Evolutionary conservation across 768 basidiomycete genomes (phyloP).

Genomic region (Suillus subalutaceus): DNA sequence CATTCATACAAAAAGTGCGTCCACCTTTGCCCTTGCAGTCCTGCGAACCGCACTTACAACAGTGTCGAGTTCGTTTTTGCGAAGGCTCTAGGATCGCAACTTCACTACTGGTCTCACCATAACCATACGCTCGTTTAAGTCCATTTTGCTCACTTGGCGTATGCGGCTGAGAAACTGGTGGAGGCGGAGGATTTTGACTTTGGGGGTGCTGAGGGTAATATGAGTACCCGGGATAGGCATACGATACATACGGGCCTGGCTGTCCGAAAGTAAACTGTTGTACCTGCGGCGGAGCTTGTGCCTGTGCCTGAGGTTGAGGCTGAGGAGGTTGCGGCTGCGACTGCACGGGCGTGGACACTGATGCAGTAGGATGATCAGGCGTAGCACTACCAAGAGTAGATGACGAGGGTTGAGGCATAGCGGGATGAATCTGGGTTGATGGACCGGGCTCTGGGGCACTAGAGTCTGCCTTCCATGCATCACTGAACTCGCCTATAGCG

Average conservation of each 20-base stretch:
- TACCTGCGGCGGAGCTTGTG: conserved; percentile 27
- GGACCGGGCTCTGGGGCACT: conserved; percentile 39
- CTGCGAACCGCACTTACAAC: conserved; percentile 80
- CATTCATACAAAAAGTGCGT: conserved; percentile 68
- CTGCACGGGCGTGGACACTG: conserved; percentile 18
- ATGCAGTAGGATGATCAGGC: conserved; percentile 26
- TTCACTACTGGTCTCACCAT: conserved; percentile 26
- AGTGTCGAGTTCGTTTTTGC: conserved; percentile 72
- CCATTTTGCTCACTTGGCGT: conserved; percentile 28
- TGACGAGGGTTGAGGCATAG: conserved; percentile 14
- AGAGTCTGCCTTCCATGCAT: conserved; percentile 66
- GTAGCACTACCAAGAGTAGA: conserved; percentile 10
- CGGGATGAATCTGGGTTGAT: conserved; percentile 19
- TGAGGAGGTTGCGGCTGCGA: conserved; percentile 19
- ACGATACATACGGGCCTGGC: conserved; percentile 37
- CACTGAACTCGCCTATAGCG: conserved; percentile 55
- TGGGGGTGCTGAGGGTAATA: conserved; percentile 33
- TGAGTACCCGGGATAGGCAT: conserved; percentile 39
- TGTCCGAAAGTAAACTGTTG: conserved; percentile 31
- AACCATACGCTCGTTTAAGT: conserved; percentile 32
- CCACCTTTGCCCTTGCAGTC: conserved; percentile 87
- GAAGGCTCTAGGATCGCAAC: conserved; percentile 39
- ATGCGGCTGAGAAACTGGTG: conserved; percentile 26
- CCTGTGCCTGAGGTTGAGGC: conserved; percentile 23
- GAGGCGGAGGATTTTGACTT: conserved; percentile 22